Base-by-base conservation (phyloP, 495 filamentous ascomycete species). In the Neurospora tetraspora region DNA sequence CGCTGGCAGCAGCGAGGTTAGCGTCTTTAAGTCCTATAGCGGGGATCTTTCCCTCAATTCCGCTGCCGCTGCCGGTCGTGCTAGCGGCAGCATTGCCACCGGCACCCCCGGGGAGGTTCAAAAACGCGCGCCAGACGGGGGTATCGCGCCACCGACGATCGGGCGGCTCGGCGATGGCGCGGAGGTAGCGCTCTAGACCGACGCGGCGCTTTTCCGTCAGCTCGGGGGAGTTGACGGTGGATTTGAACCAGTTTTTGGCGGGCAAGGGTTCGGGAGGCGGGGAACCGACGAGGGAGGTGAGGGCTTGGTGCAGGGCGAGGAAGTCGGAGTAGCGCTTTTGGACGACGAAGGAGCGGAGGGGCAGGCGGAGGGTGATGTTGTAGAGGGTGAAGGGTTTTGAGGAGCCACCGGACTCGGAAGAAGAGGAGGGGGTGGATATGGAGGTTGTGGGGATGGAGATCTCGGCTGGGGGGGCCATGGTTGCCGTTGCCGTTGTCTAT, bases 311-410 rank as follows among this genome's bases (percentile, higher is more conserved):
- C 72, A 99, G 90, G 73, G 88, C 80, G 68, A 85, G 83, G 83
- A 99, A 98, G 80, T 98, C 96, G 71, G 91, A 94, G 88, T 98
- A 99, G 77, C 96, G 94, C 82, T 98, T 98, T 74, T 91, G 89
- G 73, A 97, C 86, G 78, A 91, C 91, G 79, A 93, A 93, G 70
- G 93, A 93, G 73, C 93, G 92, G 70, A 99, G 89, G 10, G 96
- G 94, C 5, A 95, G 90, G 73, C 92, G 91, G 75, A 98, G 86
- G 40, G 89, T 91, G 80, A 98, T 94, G 85, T 96, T 93, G 87
- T 98, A 99, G 82, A 93, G 83, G 1, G 96, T 98, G 85, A 91
- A 93, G 1, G 93, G 89, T 76, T 94, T 96, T 53, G 98, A 99
- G 82, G 93, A 82, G 1, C 96, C 98, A 85, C 91, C 93, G 2